Conservation (phyloP, 2,329 filamentous ascomycete species). For the Fusarium humuli region DNA sequence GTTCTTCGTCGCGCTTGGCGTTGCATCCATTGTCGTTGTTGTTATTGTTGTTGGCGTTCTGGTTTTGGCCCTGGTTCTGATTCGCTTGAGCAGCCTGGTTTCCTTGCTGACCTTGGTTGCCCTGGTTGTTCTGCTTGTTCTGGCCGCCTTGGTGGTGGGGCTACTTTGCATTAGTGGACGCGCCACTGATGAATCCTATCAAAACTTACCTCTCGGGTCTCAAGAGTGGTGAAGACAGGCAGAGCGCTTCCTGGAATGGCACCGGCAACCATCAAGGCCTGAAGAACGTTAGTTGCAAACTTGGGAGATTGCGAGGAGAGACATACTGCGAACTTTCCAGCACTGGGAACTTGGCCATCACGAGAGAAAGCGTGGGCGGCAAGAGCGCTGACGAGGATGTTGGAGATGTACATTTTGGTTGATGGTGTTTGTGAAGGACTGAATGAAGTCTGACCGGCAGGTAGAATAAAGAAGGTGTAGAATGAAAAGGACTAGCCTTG, state of each 20-base stretch:
- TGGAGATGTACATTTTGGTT: conserved; percentile 30
- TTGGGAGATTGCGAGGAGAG: fast-evolving
- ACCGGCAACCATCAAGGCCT: conserved; percentile 29
- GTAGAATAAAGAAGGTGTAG: conserved; percentile 3
- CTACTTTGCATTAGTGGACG: background rate
- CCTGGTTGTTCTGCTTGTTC: background rate
- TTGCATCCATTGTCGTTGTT: conserved; percentile 10
- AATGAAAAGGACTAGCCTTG: conserved; percentile 19
- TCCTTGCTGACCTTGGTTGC: background rate
- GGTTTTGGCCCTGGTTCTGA: conserved; percentile 8
- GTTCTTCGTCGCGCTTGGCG: conserved; percentile 12
- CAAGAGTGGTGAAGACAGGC: conserved; percentile 2
- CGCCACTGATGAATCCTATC: fast-evolving
- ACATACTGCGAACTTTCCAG: conserved; percentile 17
- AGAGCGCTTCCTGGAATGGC: conserved; percentile 26
- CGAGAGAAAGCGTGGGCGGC: conserved; percentile 26
- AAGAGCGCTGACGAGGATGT: conserved; percentile 19
- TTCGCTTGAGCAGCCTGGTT: conserved; percentile 3
- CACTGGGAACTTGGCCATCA: background rate
- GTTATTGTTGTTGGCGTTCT: background rate
- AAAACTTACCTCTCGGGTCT: conserved; percentile 10
- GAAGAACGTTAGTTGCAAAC: background rate
- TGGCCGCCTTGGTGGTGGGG: conserved; percentile 19
- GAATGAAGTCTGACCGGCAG: conserved; percentile 21
- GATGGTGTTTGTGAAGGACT: too few relatives aligned